Evolutionary conservation across 768 basidiomycete species (phyloP).

Genomic region (Tulasnella sp.): DNA sequence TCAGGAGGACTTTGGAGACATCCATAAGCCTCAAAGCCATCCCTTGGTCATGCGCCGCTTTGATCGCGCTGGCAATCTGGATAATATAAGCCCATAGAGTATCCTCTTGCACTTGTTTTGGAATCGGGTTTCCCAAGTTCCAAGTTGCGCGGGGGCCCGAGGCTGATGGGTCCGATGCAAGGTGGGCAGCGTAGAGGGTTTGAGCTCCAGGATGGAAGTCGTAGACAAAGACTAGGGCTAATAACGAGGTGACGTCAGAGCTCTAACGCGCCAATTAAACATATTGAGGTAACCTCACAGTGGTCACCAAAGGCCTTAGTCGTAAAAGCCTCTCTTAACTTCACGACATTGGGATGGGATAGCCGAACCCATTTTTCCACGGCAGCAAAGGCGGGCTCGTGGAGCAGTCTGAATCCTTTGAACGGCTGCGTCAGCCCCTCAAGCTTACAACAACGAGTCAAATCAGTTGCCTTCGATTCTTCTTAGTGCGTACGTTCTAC

Average conservation of each 20-base stretch:
- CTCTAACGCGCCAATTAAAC: constrained; percentile 4
- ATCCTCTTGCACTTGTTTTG: constrained; percentile 54
- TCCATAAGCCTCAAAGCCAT: constrained; percentile 76
- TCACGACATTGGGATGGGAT: constrained; percentile 74
- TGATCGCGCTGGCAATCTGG: constrained; percentile 81
- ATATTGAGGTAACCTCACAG: constrained; percentile 41
- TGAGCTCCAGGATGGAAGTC: constrained; percentile 76
- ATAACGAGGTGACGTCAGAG: not conserved
- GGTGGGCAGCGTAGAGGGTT: constrained; percentile 39
- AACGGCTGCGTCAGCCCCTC: not conserved
- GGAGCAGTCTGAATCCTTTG: constrained; percentile 70
- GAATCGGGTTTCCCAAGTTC: constrained; percentile 12
- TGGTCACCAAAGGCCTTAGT: constrained; percentile 85
- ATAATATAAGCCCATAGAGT: constrained; percentile 88
- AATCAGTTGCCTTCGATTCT: constrained; percentile 69
- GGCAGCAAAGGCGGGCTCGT: constrained; percentile 66
- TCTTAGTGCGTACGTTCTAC: constrained; percentile 61
- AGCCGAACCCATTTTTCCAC: constrained; percentile 82
- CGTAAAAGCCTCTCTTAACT: constrained; percentile 86
- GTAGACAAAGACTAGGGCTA: constrained; percentile 86
- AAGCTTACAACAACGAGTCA: not conserved
- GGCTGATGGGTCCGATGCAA: constrained; percentile 30
- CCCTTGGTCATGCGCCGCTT: constrained; percentile 69
- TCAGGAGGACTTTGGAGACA: constrained; percentile 74
- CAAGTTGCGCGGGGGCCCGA: constrained; percentile 25